A percentile compares a stretch with the other conserved stretches of the same genome.
phyloP scores from a whole-genome alignment of 768 basidiomycete genomes.

The Suillus weaverae region DNA sequence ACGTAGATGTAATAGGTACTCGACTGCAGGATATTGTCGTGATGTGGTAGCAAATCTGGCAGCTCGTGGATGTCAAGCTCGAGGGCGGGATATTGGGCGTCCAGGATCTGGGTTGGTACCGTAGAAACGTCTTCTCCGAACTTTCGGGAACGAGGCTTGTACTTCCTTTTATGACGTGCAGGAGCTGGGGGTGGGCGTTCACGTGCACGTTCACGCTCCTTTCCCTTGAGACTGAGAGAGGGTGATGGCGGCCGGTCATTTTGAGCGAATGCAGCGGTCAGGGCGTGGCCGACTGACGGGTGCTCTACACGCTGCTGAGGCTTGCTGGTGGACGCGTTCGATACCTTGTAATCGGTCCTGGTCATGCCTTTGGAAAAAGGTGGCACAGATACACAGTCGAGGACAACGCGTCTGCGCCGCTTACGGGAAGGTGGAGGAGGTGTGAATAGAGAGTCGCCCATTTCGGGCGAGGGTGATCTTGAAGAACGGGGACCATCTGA shows the following conservation, averaged over 20 bases:
- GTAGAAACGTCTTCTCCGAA: conserved; percentile 6
- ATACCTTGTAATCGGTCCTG: conserved; percentile 21
- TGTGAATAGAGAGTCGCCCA: conserved; percentile 28
- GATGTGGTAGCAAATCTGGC: not conserved
- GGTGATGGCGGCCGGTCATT: not conserved
- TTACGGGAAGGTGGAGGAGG: conserved; percentile 25
- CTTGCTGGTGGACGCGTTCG: not conserved
- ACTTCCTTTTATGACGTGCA: not conserved
- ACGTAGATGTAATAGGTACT: not conserved
- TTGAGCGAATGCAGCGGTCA: not conserved
- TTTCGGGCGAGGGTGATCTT: conserved; percentile 11
- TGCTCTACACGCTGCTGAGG: not conserved
- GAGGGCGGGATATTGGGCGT: conserved; percentile 14
- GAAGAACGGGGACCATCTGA: not conserved
- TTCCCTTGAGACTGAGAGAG: conserved; percentile 19
- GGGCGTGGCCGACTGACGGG: not conserved
- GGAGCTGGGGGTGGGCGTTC: conserved; percentile 1
- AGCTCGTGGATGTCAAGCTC: conserved; percentile 1
- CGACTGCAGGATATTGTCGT: not conserved
- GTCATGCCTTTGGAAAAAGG: conserved; percentile 21
- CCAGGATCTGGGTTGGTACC: conserved; percentile 1
- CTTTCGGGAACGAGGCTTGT: not conserved
- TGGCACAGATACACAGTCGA: conserved; percentile 25
- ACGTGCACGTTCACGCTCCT: conserved; percentile 20
- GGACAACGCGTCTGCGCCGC: conserved; percentile 11